A percentile compares a stretch with the other conserved stretches of the same genome.
phyloP scores from a whole-genome alignment of 768 basidiomycete genomes.

The Clitopilus passeckerianus region DNA sequence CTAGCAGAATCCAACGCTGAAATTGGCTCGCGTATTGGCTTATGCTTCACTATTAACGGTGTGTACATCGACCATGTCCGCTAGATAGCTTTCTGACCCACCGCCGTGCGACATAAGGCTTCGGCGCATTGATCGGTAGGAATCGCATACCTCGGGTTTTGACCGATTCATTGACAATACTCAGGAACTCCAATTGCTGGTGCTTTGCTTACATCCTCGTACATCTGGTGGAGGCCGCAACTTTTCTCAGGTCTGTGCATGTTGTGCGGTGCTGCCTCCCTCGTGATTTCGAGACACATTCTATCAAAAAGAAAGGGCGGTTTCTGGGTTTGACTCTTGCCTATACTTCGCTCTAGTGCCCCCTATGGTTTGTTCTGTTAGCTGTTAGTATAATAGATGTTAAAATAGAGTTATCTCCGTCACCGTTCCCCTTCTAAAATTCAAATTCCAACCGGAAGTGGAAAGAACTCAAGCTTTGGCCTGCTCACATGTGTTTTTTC shows the following conservation, averaged over 20 bases:
- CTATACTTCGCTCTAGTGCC: background rate
- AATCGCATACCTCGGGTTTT: background rate
- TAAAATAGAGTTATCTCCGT: background rate
- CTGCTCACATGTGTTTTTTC: background rate
- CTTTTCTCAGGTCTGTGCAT: conserved; percentile 46
- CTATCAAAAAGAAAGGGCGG: conserved; percentile 19
- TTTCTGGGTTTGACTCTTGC: conserved; percentile 11
- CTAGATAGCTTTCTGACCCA: background rate
- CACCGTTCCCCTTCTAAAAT: background rate
- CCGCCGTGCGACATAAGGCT: conserved; percentile 18
- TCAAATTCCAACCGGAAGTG: too few relatives aligned
- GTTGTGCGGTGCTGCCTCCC: conserved; percentile 21
- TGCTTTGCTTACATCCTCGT: conserved; percentile 19
- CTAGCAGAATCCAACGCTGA: background rate
- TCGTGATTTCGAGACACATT: conserved; percentile 20
- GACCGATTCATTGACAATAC: background rate
- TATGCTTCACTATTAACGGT: conserved; percentile 2
- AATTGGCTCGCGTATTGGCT: background rate
- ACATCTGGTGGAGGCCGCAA: conserved; percentile 56
- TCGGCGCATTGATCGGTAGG: conserved; percentile 36
- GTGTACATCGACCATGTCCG: background rate
- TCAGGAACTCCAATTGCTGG: conserved; percentile 5
- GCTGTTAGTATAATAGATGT: background rate
- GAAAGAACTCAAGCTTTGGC: too few relatives aligned
- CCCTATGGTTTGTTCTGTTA: background rate